Evolutionary conservation across 768 basidiomycete genomes (phyloP).

Genomic region (Leccinum imitatum): DNA sequence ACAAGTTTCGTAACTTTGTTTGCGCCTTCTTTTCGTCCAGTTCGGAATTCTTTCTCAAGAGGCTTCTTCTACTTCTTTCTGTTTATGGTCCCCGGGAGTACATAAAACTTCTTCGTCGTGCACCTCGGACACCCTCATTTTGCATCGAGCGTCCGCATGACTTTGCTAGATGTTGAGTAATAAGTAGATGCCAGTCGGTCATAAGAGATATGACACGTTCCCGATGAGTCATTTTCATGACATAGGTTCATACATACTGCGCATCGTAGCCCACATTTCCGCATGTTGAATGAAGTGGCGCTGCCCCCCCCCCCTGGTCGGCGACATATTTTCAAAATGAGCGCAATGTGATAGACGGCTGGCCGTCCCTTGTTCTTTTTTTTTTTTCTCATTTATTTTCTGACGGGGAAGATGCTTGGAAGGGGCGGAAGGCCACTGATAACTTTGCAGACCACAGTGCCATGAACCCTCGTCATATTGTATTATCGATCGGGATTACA

Average conservation of each 20-base stretch:
- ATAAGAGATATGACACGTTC: background rate
- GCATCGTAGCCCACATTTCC: background rate
- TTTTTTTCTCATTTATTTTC: background rate
- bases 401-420: too few species aligned
- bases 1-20: conserved; percentile 3
- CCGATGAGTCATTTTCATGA: background rate
- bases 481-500: too few species aligned
- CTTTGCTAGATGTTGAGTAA: background rate
- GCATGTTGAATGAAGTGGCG: background rate
- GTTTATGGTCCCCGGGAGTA: background rate
- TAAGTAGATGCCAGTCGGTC: background rate
- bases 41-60: background rate
- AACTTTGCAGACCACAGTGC: background rate
- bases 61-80: background rate
- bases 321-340: background rate
- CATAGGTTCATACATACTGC: background rate
- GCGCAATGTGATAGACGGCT: background rate
- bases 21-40: background rate
- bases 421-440: too few species aligned
- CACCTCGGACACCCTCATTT: conserved; percentile 7
- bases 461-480: too few species aligned
- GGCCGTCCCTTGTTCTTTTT: background rate
- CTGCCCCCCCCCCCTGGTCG: background rate
- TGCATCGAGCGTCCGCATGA: background rate
- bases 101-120: background rate